Evolutionary conservation across 2,329 filamentous ascomycete species (phyloP).

Genomic region (Myriangium duriaei): DNA sequence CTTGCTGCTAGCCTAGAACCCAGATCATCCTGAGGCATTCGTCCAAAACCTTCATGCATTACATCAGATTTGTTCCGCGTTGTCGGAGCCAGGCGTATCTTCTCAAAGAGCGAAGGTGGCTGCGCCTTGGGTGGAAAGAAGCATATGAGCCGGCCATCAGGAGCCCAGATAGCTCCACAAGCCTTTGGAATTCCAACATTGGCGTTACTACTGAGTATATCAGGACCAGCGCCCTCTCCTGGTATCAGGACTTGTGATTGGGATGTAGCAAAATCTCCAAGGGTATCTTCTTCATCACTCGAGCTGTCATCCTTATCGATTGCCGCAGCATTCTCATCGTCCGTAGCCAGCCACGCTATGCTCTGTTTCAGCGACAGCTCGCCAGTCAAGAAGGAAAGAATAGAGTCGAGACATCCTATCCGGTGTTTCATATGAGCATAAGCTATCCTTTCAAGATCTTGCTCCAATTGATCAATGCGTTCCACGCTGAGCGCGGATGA

Average conservation of each 20-base stretch:
- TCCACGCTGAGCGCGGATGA: constrained; percentile 42
- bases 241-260: constrained; percentile 21
- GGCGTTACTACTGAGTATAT: constrained; percentile 46
- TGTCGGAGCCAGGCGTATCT: constrained; percentile 28
- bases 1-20: constrained; percentile 23
- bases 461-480: constrained; percentile 35
- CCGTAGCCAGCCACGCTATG: constrained; percentile 39
- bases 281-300: constrained; percentile 37
- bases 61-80: constrained; percentile 24
- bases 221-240: constrained; percentile 31
- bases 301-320: constrained; percentile 51
- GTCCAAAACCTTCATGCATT: constrained; percentile 52
- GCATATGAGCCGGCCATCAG: constrained; percentile 44
- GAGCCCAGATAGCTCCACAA: constrained; percentile 45
- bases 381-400: constrained; percentile 48
- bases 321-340: constrained; percentile 43
- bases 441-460: constrained; percentile 43
- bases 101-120: constrained; percentile 27
- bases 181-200: constrained; percentile 51
- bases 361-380: constrained; percentile 47
- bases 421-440: constrained; percentile 40
- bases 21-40: constrained; percentile 41
- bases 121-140: constrained; percentile 44
- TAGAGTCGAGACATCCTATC: constrained; percentile 47
- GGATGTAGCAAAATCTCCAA: constrained; percentile 26